Evolutionary conservation across 1,139 yeast genomes (phyloP).

Genomic region (Pichia sp.): DNA sequence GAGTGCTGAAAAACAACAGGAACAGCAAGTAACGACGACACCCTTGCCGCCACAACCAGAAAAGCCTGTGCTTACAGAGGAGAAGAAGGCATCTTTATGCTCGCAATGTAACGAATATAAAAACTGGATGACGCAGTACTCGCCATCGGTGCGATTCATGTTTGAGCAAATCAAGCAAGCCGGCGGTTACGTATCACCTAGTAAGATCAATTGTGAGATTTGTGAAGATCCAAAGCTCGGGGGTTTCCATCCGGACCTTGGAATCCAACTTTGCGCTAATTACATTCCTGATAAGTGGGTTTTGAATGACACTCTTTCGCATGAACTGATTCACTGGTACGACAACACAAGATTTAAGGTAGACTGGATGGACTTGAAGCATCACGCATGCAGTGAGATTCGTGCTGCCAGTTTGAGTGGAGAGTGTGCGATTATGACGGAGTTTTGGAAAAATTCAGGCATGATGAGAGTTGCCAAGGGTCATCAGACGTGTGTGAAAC

Average conservation of each 20-base stretch:
- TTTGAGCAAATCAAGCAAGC: conserved; percentile 72
- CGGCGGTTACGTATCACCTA: conserved; percentile 47
- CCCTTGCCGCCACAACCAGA: conserved; percentile 34
- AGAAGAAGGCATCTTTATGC: conserved; percentile 37
- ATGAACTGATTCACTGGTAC: conserved; percentile 90
- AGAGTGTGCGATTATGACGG: conserved; percentile 88
- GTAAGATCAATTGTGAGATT: conserved; percentile 70
- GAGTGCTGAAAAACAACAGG: background rate
- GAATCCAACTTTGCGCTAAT: conserved; percentile 84
- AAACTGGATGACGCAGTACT: conserved; percentile 73
- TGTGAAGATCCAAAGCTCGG: conserved; percentile 79
- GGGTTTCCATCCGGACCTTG: conserved; percentile 88
- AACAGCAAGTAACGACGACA: conserved; percentile 9
- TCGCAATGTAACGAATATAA: conserved; percentile 64
- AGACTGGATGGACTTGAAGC: conserved; percentile 76
- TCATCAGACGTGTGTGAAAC: conserved; percentile 83
- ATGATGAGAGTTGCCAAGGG: conserved; percentile 61
- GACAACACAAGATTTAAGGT: conserved; percentile 86
- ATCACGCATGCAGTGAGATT: conserved; percentile 96
- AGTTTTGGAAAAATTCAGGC: conserved; percentile 56
- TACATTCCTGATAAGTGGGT: conserved; percentile 75
- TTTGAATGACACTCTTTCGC: conserved; percentile 85
- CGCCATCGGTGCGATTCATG: conserved; percentile 89
- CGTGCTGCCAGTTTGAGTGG: conserved; percentile 93
- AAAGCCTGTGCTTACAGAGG: conserved; percentile 35